Evolutionary conservation across 495 filamentous ascomycete genomes (phyloP).

Genomic region (Podospora tetraspora): DNA sequence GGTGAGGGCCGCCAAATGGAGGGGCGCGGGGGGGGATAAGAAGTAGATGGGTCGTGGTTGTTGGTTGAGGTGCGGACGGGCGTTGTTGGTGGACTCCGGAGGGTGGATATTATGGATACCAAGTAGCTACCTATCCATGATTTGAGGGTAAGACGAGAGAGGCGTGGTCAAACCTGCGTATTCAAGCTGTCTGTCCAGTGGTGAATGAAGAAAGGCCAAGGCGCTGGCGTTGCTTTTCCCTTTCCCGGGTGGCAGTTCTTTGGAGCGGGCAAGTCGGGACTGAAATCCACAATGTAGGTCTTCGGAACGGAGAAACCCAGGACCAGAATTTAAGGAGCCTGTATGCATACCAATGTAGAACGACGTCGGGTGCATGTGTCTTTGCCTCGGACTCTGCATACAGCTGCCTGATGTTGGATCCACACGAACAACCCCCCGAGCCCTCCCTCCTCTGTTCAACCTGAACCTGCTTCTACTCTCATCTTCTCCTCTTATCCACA

Average conservation of each 20-base stretch:
- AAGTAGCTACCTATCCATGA: not conserved
- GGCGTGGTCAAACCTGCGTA: not conserved
- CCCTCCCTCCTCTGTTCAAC: no score
- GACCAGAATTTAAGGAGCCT: not conserved
- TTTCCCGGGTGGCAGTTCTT: not conserved
- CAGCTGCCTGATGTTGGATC: not conserved
- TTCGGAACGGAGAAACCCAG: not conserved
- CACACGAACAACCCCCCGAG: not conserved
- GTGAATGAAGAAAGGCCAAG: not conserved
- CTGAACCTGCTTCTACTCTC: not conserved
- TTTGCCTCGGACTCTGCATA: not conserved
- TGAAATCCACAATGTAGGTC: not conserved
- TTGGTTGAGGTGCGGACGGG: not conserved
- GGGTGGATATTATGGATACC: not conserved
- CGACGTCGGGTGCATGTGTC: not conserved
- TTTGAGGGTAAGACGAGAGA: not conserved
- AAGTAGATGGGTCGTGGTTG: not conserved
- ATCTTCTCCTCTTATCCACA: not conserved
- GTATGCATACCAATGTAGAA: not conserved
- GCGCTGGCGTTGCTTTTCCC: no score
- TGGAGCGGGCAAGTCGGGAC: not conserved
- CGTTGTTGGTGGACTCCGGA: no score
- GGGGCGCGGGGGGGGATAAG: slow-evolving; percentile 18
- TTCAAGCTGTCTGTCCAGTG: not conserved
- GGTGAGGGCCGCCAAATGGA: slow-evolving; percentile 59